Conservation (phyloP, 1,284 basidiomycete species). For the Porodaedalea pini region DNA sequence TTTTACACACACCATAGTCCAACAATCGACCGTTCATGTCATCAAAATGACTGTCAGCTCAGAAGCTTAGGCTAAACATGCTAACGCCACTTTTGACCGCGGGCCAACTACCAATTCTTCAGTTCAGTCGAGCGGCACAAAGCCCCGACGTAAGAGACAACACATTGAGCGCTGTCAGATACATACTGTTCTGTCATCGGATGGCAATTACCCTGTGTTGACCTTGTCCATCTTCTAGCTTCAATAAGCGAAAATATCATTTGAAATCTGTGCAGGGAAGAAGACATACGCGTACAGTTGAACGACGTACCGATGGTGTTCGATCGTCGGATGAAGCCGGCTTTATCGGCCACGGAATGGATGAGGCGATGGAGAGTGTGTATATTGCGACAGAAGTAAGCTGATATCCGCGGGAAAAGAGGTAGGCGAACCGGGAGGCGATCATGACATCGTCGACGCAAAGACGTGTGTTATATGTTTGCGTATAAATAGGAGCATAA, state of each 20-base stretch:
- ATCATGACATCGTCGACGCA: neutral
- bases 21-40: neutral
- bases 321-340: neutral
- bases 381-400: neutral
- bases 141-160: neutral
- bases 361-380: neutral
- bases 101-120: neutral
- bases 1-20: no score
- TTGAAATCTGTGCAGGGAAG: neutral
- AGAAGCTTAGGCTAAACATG: neutral
- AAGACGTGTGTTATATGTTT: neutral
- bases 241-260: neutral
- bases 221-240: neutral
- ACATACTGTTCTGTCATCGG: neutral
- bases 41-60: neutral
- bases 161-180: neutral
- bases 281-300: neutral
- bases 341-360: neutral
- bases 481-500: neutral
- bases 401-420: neutral
- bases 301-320: neutral
- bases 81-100: conserved; percentile 1
- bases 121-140: neutral
- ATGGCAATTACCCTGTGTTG: neutral
- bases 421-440: neutral